Base-by-base conservation (phyloP, 1,139 yeast species). In the Pichia sp. region DNA sequence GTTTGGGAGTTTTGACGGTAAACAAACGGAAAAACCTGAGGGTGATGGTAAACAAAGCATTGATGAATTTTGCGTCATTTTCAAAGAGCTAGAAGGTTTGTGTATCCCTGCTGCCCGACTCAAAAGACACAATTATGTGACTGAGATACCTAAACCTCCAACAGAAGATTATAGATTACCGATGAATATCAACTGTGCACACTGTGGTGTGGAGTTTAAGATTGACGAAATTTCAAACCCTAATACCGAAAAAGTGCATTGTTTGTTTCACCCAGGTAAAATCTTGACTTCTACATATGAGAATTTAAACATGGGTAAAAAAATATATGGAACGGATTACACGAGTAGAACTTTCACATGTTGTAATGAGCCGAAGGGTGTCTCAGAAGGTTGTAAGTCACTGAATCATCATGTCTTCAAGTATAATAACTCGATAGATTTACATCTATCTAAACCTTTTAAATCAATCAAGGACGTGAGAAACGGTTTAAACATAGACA, bases 361-460 rank as follows among this genome's bases (percentile, higher is more conserved):
- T 59, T 86, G 95, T 60, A 75, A 78, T 23, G 76, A 77, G 33
- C 66, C 69, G 1, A 71, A 72, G 8, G 85, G 81, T 2, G 79
- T 74, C 37, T 56, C 65, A 1, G 61, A 62, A 16, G 87, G 86
- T 2, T 90, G 97, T 57, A 67, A 74, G 37, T 59, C 62, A 3
- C 61, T 69, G 4, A 57, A 64, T 0, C 69, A 75, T 50, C 98
- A 92, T 65, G 97, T 90, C 0, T 90, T 73, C 64, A 79, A 82
- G 55, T 68, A 79, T 52, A 64, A 67, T 3, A 70, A 67, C 6
- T 73, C 79, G 1, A 68, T 66, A 10, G 79, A 80, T 44, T 65
- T 85, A 65, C 84, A 83, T 27, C 56, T 63, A 3, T 65, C 72
- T 31, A 66, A 72, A 32, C 85, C 87, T 0, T 86, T 79, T 56